Conservation (phyloP, 768 basidiomycete genomes). For the Asterophora parasitica region DNA sequence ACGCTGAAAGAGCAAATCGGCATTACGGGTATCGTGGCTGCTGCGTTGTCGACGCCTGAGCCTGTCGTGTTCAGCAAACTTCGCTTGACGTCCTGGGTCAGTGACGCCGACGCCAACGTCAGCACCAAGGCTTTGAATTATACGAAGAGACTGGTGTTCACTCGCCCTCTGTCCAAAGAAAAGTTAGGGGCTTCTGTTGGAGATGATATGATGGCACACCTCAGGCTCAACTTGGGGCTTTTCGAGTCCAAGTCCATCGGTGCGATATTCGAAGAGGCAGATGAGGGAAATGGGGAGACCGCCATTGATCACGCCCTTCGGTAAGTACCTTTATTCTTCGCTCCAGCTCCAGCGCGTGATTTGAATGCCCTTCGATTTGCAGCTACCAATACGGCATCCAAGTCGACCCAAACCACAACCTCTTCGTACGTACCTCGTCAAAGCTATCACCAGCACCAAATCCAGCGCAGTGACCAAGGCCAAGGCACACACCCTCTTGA, state of each 20-base stretch:
- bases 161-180: neutral
- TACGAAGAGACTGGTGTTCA: neutral
- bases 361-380: neutral
- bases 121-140: constrained; percentile 6
- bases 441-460: constrained; percentile 9
- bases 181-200: neutral
- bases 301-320: constrained; percentile 16
- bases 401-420: constrained; percentile 10
- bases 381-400: constrained; percentile 14
- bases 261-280: constrained; percentile 11
- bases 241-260: constrained; percentile 4
- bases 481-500: constrained; percentile 14
- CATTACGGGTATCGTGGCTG: neutral
- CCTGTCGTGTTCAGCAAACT: constrained; percentile 6
- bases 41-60: constrained; percentile 4
- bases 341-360: neutral
- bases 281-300: constrained; percentile 12
- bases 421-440: constrained; percentile 12
- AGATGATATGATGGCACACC: neutral
- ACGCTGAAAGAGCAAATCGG: constrained; percentile 3
- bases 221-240: constrained; percentile 1
- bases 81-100: constrained; percentile 1
- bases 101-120: neutral
- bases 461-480: constrained; percentile 6
- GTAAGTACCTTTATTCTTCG: neutral